Evolutionary conservation across 192 early-diverging fungal species (phyloP).

Genomic region (Rhizophagus prolifer): DNA sequence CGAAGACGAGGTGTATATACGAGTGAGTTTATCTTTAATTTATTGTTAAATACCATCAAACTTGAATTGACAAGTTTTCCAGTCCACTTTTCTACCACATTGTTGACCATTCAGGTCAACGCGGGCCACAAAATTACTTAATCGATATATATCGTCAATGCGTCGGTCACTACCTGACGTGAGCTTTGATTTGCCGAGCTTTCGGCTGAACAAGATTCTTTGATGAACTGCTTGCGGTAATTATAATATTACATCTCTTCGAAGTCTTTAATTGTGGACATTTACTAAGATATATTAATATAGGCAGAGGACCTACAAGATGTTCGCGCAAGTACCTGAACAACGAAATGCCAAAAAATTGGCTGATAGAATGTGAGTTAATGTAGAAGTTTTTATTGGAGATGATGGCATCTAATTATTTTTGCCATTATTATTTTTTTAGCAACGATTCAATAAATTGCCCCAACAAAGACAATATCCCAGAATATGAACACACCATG

Average conservation of each 20-base stretch:
- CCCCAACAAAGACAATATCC: neutral
- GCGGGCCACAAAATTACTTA: constrained; percentile 24
- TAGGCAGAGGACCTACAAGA: constrained; percentile 27
- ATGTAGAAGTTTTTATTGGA: neutral
- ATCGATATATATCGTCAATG: neutral
- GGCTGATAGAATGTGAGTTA: constrained; percentile 17
- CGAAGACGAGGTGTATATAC: too few relatives aligned
- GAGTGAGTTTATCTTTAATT: too few relatives aligned
- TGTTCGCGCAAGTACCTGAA: constrained; percentile 13
- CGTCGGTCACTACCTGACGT: constrained; percentile 11
- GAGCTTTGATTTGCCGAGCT: constrained; percentile 16
- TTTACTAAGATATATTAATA: neutral
- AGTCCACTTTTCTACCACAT: constrained; percentile 23
- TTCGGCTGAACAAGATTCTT: constrained; percentile 19
- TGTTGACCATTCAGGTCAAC: constrained; percentile 29
- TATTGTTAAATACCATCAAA: too few relatives aligned
- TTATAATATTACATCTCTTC: constrained; percentile 9
- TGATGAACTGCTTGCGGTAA: constrained; percentile 26
- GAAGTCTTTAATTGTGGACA: neutral
- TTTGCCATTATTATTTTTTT: neutral
- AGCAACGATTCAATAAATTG: constrained; percentile 4
- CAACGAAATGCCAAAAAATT: constrained; percentile 1
- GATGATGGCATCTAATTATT: too few relatives aligned
- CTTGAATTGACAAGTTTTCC: too few relatives aligned
- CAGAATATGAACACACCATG: constrained; percentile 25